These are phyloP conservation scores for Lobosporangium transversale DNA, from an alignment of 192 early-diverging fungal species.

Conservation along the genomic window DNA sequence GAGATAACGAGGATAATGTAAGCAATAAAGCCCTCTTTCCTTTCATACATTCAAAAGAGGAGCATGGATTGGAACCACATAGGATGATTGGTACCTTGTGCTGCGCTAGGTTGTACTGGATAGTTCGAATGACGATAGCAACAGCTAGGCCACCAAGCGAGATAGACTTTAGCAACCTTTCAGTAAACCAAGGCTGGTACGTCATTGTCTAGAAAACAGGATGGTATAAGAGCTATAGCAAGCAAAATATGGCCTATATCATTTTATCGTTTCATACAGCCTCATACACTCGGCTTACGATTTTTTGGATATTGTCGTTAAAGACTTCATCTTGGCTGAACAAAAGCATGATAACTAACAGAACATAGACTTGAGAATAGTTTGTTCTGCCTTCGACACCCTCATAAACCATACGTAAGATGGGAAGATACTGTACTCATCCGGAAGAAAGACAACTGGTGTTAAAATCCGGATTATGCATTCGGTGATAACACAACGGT, in stretches of 20 bases:
- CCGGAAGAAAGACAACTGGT: too few relatives aligned
- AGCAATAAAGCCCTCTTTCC: too few relatives aligned
- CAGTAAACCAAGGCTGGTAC: slow-evolving; percentile 76
- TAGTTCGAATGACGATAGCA: slow-evolving; percentile 70
- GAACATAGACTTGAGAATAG: slow-evolving; percentile 74
- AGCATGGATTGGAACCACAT: too few relatives aligned
- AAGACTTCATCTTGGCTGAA: slow-evolving; percentile 78
- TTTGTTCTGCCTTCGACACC: slow-evolving; percentile 66
- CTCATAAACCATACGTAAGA: slow-evolving; percentile 75
- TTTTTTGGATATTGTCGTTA: slow-evolving; percentile 77
- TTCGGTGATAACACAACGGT: too few relatives aligned
- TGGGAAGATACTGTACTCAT: slow-evolving; percentile 62
- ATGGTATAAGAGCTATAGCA: too few relatives aligned
- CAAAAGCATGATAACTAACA: slow-evolving; percentile 71
- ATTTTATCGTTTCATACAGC: neutral
- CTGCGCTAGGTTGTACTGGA: slow-evolving; percentile 75
- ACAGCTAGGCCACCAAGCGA: slow-evolving; percentile 74
- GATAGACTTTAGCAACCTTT: slow-evolving; percentile 69
- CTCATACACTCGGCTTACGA: slow-evolving; percentile 56
- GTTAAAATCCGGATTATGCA: too few relatives aligned
- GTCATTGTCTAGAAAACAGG: slow-evolving; percentile 58
- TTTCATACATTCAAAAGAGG: too few relatives aligned
- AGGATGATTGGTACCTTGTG: slow-evolving; percentile 71
- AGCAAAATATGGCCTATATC: too few relatives aligned
- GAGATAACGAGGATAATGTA: too few relatives aligned